Evolutionary conservation across 2,329 filamentous ascomycete species (phyloP).

Genomic region (Ceratocystis smalleyi): DNA sequence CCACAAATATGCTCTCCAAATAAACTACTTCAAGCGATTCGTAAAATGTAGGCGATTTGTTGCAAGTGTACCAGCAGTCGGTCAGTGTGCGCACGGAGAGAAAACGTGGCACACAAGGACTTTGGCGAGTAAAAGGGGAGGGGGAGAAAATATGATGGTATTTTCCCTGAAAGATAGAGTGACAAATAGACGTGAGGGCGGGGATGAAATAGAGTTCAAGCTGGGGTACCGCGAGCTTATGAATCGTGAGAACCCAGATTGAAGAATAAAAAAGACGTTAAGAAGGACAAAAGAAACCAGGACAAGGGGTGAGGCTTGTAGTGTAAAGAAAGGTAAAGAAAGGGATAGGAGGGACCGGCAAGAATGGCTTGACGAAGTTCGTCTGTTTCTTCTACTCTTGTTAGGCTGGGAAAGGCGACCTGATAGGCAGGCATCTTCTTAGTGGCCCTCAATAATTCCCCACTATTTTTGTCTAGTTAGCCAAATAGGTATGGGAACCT

Average conservation of each 20-base stretch:
- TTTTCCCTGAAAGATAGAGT: not conserved
- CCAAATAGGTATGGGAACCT: too few relatives aligned
- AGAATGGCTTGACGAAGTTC: not conserved
- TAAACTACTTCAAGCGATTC: not conserved
- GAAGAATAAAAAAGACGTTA: not conserved
- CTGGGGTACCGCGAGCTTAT: not conserved
- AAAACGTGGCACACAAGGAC: constrained; percentile 3
- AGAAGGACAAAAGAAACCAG: not conserved
- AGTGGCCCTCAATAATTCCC: not conserved
- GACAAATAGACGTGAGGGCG: not conserved
- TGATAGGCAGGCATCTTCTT: not conserved
- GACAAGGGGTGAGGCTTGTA: not conserved
- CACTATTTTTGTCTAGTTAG: not conserved
- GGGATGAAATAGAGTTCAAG: not conserved
- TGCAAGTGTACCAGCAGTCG: not conserved
- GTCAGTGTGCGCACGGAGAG: not conserved
- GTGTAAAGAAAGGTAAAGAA: not conserved
- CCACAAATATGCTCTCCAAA: not conserved
- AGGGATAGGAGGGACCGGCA: not conserved
- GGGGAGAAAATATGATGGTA: not conserved
- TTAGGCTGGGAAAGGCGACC: not conserved
- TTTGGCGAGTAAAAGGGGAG: not conserved
- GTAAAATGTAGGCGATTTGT: not conserved
- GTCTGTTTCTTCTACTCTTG: not conserved
- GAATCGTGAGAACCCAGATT: not conserved